Evolutionary conservation across 2,329 filamentous ascomycete species (phyloP).

Genomic region (Aspergillus intermedius): DNA sequence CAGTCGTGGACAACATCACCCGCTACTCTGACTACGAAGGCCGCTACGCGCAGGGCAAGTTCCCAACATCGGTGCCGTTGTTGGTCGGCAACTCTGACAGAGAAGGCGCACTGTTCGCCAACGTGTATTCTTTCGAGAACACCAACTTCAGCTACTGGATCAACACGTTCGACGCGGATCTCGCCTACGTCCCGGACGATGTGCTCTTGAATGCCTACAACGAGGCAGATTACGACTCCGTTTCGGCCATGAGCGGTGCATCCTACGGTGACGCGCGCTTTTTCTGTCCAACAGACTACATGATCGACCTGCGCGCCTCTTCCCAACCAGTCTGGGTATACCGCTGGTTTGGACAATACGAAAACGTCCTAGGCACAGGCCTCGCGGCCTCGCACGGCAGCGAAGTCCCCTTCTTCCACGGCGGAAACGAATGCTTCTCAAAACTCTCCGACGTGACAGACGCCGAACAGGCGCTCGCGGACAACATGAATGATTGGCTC

Average conservation of each 20-base stretch:
- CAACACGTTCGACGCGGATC: slow-evolving; percentile 15
- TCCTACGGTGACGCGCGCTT: slow-evolving; percentile 19
- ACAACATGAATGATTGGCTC: slow-evolving; percentile 17
- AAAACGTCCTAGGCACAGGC: slow-evolving; percentile 11
- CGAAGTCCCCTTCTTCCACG: slow-evolving; percentile 19
- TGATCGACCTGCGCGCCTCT: slow-evolving; percentile 13
- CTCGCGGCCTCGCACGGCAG: slow-evolving; percentile 15
- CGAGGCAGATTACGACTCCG: slow-evolving; percentile 10
- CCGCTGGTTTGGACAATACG: slow-evolving; percentile 19
- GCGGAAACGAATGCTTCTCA: slow-evolving; percentile 17
- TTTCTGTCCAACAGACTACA: slow-evolving; percentile 15
- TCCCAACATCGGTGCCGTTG: slow-evolving; percentile 13
- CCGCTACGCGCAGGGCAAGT: slow-evolving; percentile 12
- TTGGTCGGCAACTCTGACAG: slow-evolving; percentile 18
- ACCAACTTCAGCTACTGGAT: slow-evolving; percentile 15
- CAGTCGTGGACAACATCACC: slow-evolving; percentile 13
- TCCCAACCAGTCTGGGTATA: slow-evolving; percentile 17
- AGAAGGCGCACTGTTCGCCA: slow-evolving; percentile 14
- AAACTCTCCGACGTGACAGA: slow-evolving; percentile 10
- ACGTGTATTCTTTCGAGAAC: slow-evolving; percentile 14
- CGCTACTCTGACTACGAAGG: slow-evolving; percentile 15
- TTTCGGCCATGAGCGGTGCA: slow-evolving; percentile 16
- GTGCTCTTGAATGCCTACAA: slow-evolving; percentile 13
- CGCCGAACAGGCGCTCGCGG: slow-evolving; percentile 12
- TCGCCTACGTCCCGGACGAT: slow-evolving; percentile 11